phyloP scores from a whole-genome alignment of 2,329 filamentous ascomycete species.

The Fusarium verticillioides region DNA sequence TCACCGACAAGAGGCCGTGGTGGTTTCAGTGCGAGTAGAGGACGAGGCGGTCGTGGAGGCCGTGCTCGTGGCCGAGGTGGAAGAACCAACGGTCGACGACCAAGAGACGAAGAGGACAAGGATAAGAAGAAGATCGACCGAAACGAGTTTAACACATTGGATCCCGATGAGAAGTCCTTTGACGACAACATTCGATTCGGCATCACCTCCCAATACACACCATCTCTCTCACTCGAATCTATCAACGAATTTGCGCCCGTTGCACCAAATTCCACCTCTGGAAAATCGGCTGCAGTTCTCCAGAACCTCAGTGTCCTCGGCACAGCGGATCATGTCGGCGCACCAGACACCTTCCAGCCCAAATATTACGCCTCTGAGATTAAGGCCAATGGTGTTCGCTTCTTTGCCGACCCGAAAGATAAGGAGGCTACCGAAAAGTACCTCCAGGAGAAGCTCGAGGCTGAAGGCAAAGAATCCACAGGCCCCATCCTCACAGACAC shows the following conservation, averaged over 20 bases:
- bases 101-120: slow-evolving; percentile 41
- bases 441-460: slow-evolving; percentile 42
- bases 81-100: slow-evolving; percentile 22
- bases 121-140: slow-evolving; percentile 42
- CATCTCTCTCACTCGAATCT: slow-evolving; percentile 48
- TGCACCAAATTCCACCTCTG: slow-evolving; percentile 42
- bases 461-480: slow-evolving; percentile 33
- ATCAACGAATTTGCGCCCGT: slow-evolving; percentile 48
- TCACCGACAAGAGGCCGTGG: slow-evolving; percentile 32
- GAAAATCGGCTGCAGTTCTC: slow-evolving; percentile 50
- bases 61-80: slow-evolving; percentile 35
- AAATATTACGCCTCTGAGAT: slow-evolving; percentile 48
- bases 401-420: slow-evolving; percentile 42
- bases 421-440: slow-evolving; percentile 48
- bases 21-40: slow-evolving; percentile 22
- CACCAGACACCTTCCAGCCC: slow-evolving; percentile 46
- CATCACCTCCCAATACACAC: slow-evolving; percentile 46
- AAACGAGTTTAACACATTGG: slow-evolving; percentile 44
- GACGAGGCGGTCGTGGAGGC: slow-evolving; percentile 33
- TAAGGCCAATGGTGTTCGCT: slow-evolving; percentile 41
- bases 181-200: slow-evolving; percentile 52
- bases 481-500: slow-evolving; percentile 47
- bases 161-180: slow-evolving; percentile 50
- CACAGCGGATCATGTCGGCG: slow-evolving; percentile 50
- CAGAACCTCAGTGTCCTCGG: slow-evolving; percentile 51